These are phyloP conservation scores for Ogataea hybrid DNA, from an alignment of 1,139 yeast species.

Conservation along the genomic window DNA sequence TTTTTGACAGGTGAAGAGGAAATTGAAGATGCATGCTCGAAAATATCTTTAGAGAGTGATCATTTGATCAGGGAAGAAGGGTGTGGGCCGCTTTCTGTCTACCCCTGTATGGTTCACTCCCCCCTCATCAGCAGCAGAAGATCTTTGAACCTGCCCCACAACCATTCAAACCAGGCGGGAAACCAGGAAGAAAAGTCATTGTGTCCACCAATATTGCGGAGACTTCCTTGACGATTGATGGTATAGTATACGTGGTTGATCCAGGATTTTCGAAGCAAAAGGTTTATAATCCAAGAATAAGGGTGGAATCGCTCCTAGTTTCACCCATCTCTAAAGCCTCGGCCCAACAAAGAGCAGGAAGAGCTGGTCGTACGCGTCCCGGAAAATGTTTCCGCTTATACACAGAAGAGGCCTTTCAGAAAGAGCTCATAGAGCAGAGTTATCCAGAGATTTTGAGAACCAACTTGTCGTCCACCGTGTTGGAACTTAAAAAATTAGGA, in stretches of 20 bases:
- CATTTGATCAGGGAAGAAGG: slow-evolving; percentile 84
- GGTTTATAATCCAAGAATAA: slow-evolving; percentile 92
- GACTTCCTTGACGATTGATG: slow-evolving; percentile 96
- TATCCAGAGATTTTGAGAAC: slow-evolving; percentile 94
- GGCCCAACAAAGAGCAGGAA: slow-evolving; percentile 98
- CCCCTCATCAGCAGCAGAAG: slow-evolving; percentile 92
- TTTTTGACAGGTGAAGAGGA: slow-evolving; percentile 98
- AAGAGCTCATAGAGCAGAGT: slow-evolving; percentile 91
- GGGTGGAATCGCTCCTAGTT: slow-evolving; percentile 91
- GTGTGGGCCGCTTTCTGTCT: slow-evolving; percentile 84
- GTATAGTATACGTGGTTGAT: slow-evolving; percentile 94
- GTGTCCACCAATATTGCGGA: slow-evolving; percentile 97
- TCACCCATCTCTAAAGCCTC: slow-evolving; percentile 97
- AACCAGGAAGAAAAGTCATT: slow-evolving; percentile 91
- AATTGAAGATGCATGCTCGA: slow-evolving; percentile 94
- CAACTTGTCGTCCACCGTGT: slow-evolving; percentile 86
- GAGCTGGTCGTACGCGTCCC: slow-evolving; percentile 99
- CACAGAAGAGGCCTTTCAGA: slow-evolving; percentile 95
- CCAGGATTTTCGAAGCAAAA: slow-evolving; percentile 98
- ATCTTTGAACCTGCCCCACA: slow-evolving; percentile 90
- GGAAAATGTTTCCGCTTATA: slow-evolving; percentile 96
- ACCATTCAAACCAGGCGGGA: slow-evolving; percentile 59
- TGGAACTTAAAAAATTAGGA: slow-evolving; percentile 90
- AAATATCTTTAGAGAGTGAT: slow-evolving; percentile 83
- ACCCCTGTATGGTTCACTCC: slow-evolving; percentile 91